Conservation (phyloP, 1,284 basidiomycete genomes). For the Exobasidium rhododendri region DNA sequence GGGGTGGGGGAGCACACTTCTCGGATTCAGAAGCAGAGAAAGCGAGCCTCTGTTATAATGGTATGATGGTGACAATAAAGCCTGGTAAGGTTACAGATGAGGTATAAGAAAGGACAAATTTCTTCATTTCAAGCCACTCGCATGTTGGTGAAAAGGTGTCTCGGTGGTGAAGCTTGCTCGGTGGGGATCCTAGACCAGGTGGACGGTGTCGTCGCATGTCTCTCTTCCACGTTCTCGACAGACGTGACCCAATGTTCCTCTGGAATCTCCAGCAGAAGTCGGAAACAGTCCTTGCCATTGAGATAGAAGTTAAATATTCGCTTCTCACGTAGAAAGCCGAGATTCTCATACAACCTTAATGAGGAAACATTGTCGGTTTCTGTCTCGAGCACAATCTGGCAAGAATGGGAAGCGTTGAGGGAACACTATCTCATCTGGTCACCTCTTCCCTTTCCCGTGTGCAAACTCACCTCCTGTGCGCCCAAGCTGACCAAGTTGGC, state of each 20-base stretch:
- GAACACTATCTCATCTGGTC: too few species aligned
- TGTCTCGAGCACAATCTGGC: constrained; percentile 82
- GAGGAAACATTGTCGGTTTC: constrained; percentile 89
- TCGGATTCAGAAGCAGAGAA: too few species aligned
- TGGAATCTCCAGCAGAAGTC: constrained; percentile 40
- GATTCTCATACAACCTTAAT: constrained; percentile 78
- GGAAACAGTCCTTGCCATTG: constrained; percentile 62
- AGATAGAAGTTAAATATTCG: constrained; percentile 91
- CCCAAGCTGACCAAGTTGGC: neutral
- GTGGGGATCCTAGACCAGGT: neutral
- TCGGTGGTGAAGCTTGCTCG: neutral
- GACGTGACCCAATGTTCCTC: neutral
- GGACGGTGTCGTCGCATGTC: neutral
- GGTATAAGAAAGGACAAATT: too few species aligned
- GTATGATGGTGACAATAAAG: too few species aligned
- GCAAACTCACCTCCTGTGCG: constrained; percentile 16
- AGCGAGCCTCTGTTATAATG: too few species aligned
- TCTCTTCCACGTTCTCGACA: neutral
- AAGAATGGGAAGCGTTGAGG: constrained; percentile 56
- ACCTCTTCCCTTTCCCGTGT: neutral
- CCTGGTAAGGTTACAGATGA: too few species aligned
- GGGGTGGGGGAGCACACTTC: too few species aligned
- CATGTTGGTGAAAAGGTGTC: neutral
- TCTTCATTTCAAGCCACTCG: neutral
- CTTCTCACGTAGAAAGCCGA: constrained; percentile 95